phyloP scores from a whole-genome alignment of 257 asterid genomes.

The Fraxinus excelsior region DNA sequence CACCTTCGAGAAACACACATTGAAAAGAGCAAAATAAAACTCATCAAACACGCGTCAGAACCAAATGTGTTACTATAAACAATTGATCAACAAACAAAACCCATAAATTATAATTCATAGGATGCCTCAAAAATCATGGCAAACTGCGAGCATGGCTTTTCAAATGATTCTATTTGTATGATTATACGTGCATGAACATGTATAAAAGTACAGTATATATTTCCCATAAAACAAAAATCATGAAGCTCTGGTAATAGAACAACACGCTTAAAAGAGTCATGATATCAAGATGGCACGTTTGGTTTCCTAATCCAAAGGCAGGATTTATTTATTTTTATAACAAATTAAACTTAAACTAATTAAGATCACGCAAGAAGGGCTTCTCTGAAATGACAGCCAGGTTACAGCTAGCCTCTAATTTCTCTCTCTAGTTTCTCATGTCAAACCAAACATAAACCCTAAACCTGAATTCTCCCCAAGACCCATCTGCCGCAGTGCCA shows the following conservation, averaged over 20 bases:
- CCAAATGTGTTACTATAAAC: conserved; percentile 16
- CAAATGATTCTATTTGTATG: neutral
- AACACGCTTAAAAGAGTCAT: conserved; percentile 60
- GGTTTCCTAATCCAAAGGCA: conserved; percentile 61
- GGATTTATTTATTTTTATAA: neutral
- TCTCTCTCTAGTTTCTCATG: conserved; percentile 51
- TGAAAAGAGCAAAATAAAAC: conserved; percentile 25
- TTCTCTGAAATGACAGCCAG: conserved; percentile 62
- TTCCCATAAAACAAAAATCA: conserved; percentile 30
- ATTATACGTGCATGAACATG: conserved; percentile 48
- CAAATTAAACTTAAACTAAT: conserved; percentile 16
- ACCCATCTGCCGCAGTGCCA: neutral
- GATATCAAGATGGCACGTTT: conserved; percentile 81
- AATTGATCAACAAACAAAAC: conserved; percentile 12
- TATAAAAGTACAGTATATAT: neutral
- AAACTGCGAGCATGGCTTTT: neutral
- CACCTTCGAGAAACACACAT: conserved; percentile 55
- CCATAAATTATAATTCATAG: conserved; percentile 15
- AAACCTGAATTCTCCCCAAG: conserved; percentile 17
- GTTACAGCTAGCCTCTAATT: conserved; percentile 62
- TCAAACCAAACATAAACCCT: conserved; percentile 66
- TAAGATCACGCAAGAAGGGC: conserved; percentile 79
- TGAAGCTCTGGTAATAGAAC: conserved; percentile 21
- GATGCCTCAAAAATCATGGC: neutral
- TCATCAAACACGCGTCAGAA: conserved; percentile 43